Evolutionary conservation across 2,329 filamentous ascomycete genomes (phyloP), one percentile per base, ranked within the genome.

Genomic region (Colletotrichum cordylinicola): DNA sequence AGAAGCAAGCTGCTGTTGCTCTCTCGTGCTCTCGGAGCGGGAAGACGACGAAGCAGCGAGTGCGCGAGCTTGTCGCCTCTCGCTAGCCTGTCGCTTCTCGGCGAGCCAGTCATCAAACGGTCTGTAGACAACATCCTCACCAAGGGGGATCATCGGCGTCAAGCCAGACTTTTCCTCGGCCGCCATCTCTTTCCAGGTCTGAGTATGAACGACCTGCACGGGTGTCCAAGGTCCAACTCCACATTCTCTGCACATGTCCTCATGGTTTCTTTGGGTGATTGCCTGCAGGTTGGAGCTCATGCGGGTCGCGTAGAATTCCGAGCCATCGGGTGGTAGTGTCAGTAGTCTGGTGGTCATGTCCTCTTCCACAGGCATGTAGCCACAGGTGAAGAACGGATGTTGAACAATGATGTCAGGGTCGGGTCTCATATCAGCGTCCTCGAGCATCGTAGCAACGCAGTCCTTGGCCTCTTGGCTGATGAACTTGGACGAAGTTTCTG

Each of bases 391-490:
- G 84, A 96, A 97, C 8, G 92, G 88, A 81, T 97, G 95, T 78
- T 94, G 91, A 55, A 96, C 93, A 80, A 97, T 96, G 64, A 89
- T 88, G 81, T 97, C 95, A 2, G 95, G 94, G 67, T 93, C 92
- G 2, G 94, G 95, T 77, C 95, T 90, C 80, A 91, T 88, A 80
- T 96, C 93, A 67, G 95, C 94, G 74, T 95, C 93, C 78, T 95
- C 91, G 29, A 97, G 89, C 85, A 97, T 91, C 31, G 90, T 91
- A 24, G 94, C 93, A 21, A 97, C 95, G 31, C 96, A 88, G 79
- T 96, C 93, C 83, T 95, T 94, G 70, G 95, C 91, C 81, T 95
- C 94, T 71, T 91, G 87, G 75, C 93, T 95, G 79, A 95, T 95
- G 79, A 92, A 92, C 82, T 93, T 94, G 68, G 91, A 90, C 15